Evolutionary conservation across 2,329 filamentous ascomycete genomes (phyloP).

Genomic region (Ramichloridium luteum): DNA sequence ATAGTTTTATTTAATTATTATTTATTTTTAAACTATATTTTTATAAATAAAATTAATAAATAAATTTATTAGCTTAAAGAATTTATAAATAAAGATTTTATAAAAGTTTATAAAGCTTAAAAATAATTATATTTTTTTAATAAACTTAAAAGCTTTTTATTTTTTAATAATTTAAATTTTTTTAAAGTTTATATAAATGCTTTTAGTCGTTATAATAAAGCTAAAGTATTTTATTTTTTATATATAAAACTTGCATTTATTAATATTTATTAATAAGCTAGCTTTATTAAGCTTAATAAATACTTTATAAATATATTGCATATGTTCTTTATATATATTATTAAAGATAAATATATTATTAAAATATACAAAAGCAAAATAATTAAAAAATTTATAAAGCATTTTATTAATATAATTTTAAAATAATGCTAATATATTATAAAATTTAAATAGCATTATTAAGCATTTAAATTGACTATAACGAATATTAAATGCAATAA

Average conservation of each 20-base stretch:
- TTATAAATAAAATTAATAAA: conserved; percentile 1
- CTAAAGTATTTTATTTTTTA: conserved; percentile 11
- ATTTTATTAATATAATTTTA: conserved; percentile 6
- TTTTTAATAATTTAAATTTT: conserved; percentile 8
- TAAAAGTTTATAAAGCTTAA: conserved; percentile 15
- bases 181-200: conserved; percentile 9
- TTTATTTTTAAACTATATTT: conserved; percentile 1
- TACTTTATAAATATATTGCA: conserved; percentile 12
- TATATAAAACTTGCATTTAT: conserved; percentile 14
- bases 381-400: conserved; percentile 4
- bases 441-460: conserved; percentile 5
- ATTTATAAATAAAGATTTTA: conserved; percentile 12
- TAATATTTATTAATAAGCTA: conserved; percentile 10
- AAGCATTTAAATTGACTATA: conserved; percentile 8
- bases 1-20: not conserved
- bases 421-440: conserved; percentile 4
- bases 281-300: conserved; percentile 6
- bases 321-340: conserved; percentile 3
- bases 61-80: conserved; percentile 5
- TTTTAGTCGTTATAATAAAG: conserved; percentile 10
- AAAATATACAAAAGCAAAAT: conserved; percentile 4
- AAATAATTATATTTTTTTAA: conserved; percentile 13
- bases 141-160: conserved; percentile 7
- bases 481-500: conserved; percentile 6
- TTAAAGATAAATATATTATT: conserved; percentile 4